Percentiles rank a stretch among this genome's conserved stretches.
phyloP scores from a whole-genome alignment of 805 yeast genomes.

The Pichia paraexigua region DNA sequence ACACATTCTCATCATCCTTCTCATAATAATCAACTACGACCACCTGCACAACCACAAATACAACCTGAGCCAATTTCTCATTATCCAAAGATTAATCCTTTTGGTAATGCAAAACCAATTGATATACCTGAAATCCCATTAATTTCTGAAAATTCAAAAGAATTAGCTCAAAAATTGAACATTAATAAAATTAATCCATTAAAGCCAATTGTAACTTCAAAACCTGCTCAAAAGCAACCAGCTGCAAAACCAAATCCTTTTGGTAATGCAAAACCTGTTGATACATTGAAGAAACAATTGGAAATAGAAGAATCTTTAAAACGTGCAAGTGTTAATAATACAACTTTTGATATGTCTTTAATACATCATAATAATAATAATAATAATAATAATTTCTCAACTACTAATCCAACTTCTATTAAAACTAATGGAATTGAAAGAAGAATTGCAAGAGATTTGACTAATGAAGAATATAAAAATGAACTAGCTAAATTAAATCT shows the following conservation, averaged over 20 bases:
- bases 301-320: conserved; percentile 50
- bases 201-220: not conserved
- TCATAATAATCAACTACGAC: too few species aligned
- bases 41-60: too few species aligned
- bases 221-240: not conserved
- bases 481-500: not conserved
- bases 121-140: conserved; percentile 10
- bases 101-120: conserved; percentile 75
- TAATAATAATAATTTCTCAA: not conserved
- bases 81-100: conserved; percentile 47
- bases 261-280: conserved; percentile 83
- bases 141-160: conserved; percentile 11
- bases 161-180: conserved; percentile 4
- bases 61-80: not conserved
- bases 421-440: conserved; percentile 1
- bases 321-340: conserved; percentile 37
- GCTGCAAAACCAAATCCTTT: conserved; percentile 47
- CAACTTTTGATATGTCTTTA: conserved; percentile 25
- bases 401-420: not conserved
- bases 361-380: conserved; percentile 8
- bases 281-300: conserved; percentile 52
- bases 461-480: conserved; percentile 6
- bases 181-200: not conserved
- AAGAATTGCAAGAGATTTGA: conserved; percentile 9
- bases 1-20: too few species aligned